These are phyloP conservation scores for Phytomonas sp. DNA, from an alignment of 208 protist genomes.

Conservation along the genomic window DNA sequence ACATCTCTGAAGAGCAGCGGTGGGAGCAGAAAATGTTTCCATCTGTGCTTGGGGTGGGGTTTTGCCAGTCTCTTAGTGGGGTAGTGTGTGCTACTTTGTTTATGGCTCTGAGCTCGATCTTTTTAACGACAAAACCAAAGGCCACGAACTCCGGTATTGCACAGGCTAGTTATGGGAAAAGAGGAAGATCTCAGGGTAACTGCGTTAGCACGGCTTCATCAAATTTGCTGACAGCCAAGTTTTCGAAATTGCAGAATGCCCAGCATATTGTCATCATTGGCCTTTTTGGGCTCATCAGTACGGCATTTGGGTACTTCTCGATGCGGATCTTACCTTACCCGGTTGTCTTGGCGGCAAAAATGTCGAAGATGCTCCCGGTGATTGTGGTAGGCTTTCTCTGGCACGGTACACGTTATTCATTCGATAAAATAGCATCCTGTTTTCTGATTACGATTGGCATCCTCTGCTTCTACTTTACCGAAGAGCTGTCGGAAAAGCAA, in stretches of 20 bases:
- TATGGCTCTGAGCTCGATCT: conserved; percentile 8
- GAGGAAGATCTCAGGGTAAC: neutral
- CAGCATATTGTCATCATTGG: conserved; percentile 40
- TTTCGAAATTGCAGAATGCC: conserved; percentile 12
- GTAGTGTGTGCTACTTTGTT: conserved; percentile 16
- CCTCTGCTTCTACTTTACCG: conserved; percentile 54
- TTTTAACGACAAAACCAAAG: neutral
- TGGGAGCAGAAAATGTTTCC: conserved; percentile 16
- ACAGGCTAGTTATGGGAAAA: neutral
- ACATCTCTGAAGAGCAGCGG: conserved; percentile 9
- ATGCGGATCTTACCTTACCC: conserved; percentile 79
- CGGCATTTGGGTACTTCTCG: conserved; percentile 53
- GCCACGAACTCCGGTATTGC: neutral
- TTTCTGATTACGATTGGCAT: conserved; percentile 55
- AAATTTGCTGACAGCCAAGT: neutral
- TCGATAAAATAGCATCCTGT: conserved; percentile 42
- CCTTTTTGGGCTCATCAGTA: conserved; percentile 65
- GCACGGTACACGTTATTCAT: conserved; percentile 55
- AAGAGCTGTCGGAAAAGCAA: neutral
- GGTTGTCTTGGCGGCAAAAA: conserved; percentile 71
- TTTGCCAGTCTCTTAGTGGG: conserved; percentile 19
- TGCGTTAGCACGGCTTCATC: neutral
- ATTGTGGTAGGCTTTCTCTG: conserved; percentile 71
- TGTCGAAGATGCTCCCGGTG: conserved; percentile 84
- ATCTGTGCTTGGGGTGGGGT: conserved; percentile 28